These are phyloP conservation scores for Trypanosoma scelopori DNA, from an alignment of 208 protist genomes.

Conservation along the genomic window DNA sequence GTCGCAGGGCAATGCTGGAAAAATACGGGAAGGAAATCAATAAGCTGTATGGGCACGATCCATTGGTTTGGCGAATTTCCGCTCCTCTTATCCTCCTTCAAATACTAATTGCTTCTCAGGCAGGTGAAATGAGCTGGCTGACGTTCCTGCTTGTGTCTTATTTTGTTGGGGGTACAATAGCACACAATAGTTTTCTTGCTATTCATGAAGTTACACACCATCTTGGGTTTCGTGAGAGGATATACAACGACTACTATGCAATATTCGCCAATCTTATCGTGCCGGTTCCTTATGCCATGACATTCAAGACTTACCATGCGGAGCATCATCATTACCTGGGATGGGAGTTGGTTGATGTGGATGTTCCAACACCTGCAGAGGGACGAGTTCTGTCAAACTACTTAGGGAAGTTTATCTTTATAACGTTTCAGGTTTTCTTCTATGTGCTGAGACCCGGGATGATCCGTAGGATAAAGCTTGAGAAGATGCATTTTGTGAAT, in stretches of 20 bases:
- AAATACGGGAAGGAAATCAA: conserved; percentile 77
- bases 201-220: conserved; percentile 94
- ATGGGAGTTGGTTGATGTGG: conserved; percentile 82
- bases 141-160: conserved; percentile 65
- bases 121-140: conserved; percentile 69
- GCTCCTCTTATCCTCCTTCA: conserved; percentile 64
- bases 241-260: conserved; percentile 81
- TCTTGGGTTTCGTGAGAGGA: conserved; percentile 69
- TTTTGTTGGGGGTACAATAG: conserved; percentile 82
- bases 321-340: conserved; percentile 94
- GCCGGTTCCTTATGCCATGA: conserved; percentile 87
- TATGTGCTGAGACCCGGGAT: conserved; percentile 88
- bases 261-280: conserved; percentile 89
- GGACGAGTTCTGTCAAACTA: conserved; percentile 62
- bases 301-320: conserved; percentile 92
- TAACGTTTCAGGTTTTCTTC: conserved; percentile 87
- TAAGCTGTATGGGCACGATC: conserved; percentile 70
- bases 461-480: conserved; percentile 58
- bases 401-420: conserved; percentile 78
- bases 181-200: conserved; percentile 81
- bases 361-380: conserved; percentile 86
- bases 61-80: conserved; percentile 43
- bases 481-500: conserved; percentile 57
- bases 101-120: conserved; percentile 54
- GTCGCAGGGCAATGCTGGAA: conserved; percentile 79